Evolutionary conservation across 2,329 filamentous ascomycete species (phyloP).

Genomic region (Arthrinium puccinioides): DNA sequence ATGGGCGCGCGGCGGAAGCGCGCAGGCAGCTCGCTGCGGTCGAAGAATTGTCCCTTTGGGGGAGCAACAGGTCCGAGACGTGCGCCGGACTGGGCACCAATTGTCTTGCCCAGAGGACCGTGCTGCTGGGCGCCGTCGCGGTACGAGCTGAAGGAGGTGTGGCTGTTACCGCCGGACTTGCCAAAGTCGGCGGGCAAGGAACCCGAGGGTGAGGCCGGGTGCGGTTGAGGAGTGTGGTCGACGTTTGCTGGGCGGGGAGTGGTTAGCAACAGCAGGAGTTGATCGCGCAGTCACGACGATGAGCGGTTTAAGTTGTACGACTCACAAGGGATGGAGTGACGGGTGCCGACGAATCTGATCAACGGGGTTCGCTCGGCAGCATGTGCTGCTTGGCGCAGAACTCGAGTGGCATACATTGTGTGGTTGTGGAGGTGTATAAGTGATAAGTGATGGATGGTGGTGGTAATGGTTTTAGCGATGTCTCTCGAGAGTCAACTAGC

Average conservation of each 20-base stretch:
- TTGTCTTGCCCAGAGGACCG: constrained; percentile 60
- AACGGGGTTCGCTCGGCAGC: constrained; percentile 53
- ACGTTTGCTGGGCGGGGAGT: constrained; percentile 46
- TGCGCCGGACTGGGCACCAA: constrained; percentile 43
- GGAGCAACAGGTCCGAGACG: constrained; percentile 67
- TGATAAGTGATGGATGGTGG: too few species aligned
- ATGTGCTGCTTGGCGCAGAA: constrained; percentile 51
- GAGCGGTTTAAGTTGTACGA: too few species aligned
- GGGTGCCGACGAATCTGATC: constrained; percentile 56
- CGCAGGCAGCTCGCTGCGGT: constrained; percentile 77
- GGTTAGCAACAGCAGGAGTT: constrained; percentile 11
- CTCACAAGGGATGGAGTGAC: constrained; percentile 48
- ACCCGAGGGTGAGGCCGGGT: constrained; percentile 63
- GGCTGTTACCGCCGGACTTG: constrained; percentile 30
- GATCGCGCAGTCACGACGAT: too few species aligned
- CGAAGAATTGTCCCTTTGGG: constrained; percentile 71
- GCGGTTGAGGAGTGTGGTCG: constrained; percentile 66
- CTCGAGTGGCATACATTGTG: constrained; percentile 48
- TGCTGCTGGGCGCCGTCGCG: constrained; percentile 73
- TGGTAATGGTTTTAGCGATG: too few species aligned
- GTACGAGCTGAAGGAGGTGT: constrained; percentile 66
- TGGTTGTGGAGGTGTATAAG: too few species aligned
- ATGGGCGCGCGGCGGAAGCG: constrained; percentile 74
- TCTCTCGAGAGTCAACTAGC: too few species aligned
- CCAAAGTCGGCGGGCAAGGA: constrained; percentile 51